Evolutionary conservation across 1,139 yeast species (phyloP).

Genomic region (Martiniozyma asiatica): DNA sequence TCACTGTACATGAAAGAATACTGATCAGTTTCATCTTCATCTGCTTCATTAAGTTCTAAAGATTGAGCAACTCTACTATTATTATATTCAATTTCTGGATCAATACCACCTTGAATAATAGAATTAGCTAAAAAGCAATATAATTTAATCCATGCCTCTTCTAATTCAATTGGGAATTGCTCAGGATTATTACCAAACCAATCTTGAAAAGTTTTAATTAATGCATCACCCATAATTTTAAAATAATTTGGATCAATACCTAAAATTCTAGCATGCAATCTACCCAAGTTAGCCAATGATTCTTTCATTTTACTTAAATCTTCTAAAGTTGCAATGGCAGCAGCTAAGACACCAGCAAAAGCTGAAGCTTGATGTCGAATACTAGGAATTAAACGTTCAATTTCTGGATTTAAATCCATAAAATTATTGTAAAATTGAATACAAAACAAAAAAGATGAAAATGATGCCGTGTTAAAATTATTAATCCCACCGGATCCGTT

Average conservation of each 20-base stretch:
- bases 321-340: conserved; percentile 24
- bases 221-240: conserved; percentile 70
- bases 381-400: conserved; percentile 24
- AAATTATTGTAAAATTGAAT: conserved; percentile 25
- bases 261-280: conserved; percentile 62
- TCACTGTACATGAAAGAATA: not conserved
- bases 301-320: conserved; percentile 38
- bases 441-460: conserved; percentile 28
- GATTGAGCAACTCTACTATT: conserved; percentile 4
- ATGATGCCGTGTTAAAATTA: conserved; percentile 15
- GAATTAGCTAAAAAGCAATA: conserved; percentile 51
- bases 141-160: conserved; percentile 63
- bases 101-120: conserved; percentile 25
- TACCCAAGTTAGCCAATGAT: conserved; percentile 53
- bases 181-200: conserved; percentile 28
- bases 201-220: conserved; percentile 63
- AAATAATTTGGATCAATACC: conserved; percentile 66
- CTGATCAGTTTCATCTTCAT: conserved; percentile 5
- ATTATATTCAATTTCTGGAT: conserved; percentile 21
- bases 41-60: conserved; percentile 6
- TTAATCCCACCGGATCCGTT: too few relatives aligned
- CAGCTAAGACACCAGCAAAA: conserved; percentile 52
- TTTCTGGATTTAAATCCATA: conserved; percentile 21
- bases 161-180: conserved; percentile 36
- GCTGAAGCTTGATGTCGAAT: conserved; percentile 44